A percentile compares a stretch with the other conserved stretches of the same genome.
These are phyloP conservation scores for Pouteria glomerata DNA, from an alignment of 148 eudicot species.

Conservation along the genomic window DNA sequence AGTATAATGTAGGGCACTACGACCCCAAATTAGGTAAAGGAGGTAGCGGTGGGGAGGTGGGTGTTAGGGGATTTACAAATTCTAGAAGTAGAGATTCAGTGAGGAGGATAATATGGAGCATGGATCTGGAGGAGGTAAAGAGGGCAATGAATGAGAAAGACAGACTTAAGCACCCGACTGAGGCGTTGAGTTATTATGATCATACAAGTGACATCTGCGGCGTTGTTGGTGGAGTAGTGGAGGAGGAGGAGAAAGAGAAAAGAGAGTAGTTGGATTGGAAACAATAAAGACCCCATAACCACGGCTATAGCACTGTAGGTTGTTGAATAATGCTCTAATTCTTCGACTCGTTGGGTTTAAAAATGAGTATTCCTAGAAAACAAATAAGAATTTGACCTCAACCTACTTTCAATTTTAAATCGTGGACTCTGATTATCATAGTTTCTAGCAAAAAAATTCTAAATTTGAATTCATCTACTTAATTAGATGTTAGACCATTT, in stretches of 20 bases:
- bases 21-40: conserved; percentile 16
- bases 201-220: conserved; percentile 47
- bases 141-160: conserved; percentile 66
- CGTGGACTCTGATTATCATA: not conserved
- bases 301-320: too few species aligned
- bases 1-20: conserved; percentile 65
- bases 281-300: too few species aligned
- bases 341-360: too few species aligned
- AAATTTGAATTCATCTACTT: not conserved
- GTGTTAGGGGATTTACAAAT: not conserved
- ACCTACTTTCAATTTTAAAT: not conserved
- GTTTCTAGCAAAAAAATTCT: not conserved
- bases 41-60: conserved; percentile 10
- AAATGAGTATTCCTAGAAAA: not conserved
- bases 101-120: conserved; percentile 12
- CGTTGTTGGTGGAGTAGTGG: too few species aligned
- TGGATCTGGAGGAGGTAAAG: conserved; percentile 78
- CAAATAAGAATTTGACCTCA: not conserved
- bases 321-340: too few species aligned
- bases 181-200: conserved; percentile 71
- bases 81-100: conserved; percentile 6
- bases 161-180: conserved; percentile 40
- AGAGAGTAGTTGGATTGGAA: too few species aligned
- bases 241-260: too few species aligned
- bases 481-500: conserved; percentile 3